Evolutionary conservation across 768 basidiomycete genomes (phyloP).

Genomic region (Harrya chromipes): DNA sequence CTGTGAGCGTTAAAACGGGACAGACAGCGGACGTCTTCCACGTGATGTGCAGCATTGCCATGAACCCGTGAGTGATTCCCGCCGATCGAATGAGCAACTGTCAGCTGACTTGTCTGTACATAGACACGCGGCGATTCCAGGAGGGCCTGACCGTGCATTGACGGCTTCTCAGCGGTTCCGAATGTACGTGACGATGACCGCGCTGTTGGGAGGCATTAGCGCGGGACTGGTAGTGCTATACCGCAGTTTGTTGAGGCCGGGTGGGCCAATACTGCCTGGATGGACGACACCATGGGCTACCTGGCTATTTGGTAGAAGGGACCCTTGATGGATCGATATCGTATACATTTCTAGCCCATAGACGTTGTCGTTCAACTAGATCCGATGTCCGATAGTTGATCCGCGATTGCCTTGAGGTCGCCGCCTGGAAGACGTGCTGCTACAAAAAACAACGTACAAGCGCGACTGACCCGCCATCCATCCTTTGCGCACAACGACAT

Average conservation of each 20-base stretch:
- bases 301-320: conserved; percentile 62
- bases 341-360: conserved; percentile 14
- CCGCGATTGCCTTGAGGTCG: conserved; percentile 37
- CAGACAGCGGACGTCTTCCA: conserved; percentile 88
- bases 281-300: conserved; percentile 62
- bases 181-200: conserved; percentile 70
- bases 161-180: conserved; percentile 64
- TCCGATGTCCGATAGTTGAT: conserved; percentile 35
- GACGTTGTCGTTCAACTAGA: conserved; percentile 19
- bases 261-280: conserved; percentile 45
- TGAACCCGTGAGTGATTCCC: conserved; percentile 70
- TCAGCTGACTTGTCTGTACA: conserved; percentile 8
- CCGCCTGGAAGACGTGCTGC: conserved; percentile 24
- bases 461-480: conserved; percentile 12
- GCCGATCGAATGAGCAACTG: background rate
- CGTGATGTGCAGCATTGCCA: conserved; percentile 77
- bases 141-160: conserved; percentile 78
- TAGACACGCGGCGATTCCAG: conserved; percentile 70
- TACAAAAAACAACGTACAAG: conserved; percentile 16
- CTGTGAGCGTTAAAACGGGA: conserved; percentile 85
- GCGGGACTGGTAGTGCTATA: conserved; percentile 70
- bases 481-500: conserved; percentile 8
- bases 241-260: conserved; percentile 65
- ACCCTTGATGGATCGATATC: conserved; percentile 19
- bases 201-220: conserved; percentile 68